Conservation (phyloP, 495 filamentous ascomycete genomes). For the Bryoglossum gracile region DNA sequence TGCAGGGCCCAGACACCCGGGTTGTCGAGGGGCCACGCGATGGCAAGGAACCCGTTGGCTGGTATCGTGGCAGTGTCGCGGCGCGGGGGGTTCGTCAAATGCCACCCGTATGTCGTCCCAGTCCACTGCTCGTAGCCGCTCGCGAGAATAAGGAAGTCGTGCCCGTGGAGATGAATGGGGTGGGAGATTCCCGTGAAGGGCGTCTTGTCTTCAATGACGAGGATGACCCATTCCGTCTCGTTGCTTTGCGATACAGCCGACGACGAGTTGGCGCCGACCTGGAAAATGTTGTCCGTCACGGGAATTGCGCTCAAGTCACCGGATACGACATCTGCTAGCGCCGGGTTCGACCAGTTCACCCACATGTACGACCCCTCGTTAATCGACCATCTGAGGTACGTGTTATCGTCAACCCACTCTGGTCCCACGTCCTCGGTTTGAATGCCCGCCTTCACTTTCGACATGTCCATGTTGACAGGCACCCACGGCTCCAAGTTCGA, state of each 20-base stretch:
- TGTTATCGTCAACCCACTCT: not conserved
- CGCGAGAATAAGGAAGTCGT: slow-evolving; percentile 50
- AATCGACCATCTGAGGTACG: not conserved
- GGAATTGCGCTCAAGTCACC: not conserved
- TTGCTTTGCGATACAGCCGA: not conserved
- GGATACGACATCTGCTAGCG: not conserved
- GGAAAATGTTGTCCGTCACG: no score
- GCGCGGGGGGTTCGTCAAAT: slow-evolving; percentile 42
- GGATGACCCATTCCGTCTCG: not conserved
- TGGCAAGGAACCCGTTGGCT: slow-evolving; percentile 33
- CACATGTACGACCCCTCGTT: not conserved
- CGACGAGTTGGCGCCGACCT: not conserved
- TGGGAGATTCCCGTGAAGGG: slow-evolving; percentile 29
- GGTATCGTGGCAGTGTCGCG: slow-evolving; percentile 49
- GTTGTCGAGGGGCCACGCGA: slow-evolving; percentile 47
- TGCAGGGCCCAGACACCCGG: slow-evolving; percentile 39
- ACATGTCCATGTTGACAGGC: not conserved
- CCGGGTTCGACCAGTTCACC: not conserved
- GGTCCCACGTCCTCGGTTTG: no score
- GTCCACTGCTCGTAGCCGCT: slow-evolving; percentile 25
- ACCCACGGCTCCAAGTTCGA: not conserved
- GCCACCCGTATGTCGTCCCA: slow-evolving; percentile 25
- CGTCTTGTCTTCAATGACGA: not conserved
- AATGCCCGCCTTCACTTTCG: not conserved
- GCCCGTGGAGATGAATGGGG: slow-evolving; percentile 55